These are phyloP conservation scores for Stachybotrys chartarum DNA, from an alignment of 2,329 filamentous ascomycete species.

Conservation along the genomic window DNA sequence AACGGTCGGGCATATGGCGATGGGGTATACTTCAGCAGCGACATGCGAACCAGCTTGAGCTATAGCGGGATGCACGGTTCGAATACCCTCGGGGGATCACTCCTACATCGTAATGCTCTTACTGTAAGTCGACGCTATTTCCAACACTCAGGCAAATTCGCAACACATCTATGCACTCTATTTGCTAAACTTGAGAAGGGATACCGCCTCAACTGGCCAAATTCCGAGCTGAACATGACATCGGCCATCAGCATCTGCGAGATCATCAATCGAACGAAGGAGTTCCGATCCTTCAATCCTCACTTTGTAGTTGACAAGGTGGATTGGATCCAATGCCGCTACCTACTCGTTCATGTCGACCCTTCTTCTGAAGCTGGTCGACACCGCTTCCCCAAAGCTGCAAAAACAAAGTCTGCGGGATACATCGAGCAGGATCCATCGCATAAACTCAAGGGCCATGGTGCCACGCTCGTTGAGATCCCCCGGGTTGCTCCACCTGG, in stretches of 20 bases:
- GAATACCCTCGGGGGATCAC: too few species aligned
- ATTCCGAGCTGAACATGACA: slow-evolving; percentile 54
- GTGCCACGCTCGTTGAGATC: neutral
- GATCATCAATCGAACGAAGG: slow-evolving; percentile 64
- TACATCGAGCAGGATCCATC: slow-evolving; percentile 20
- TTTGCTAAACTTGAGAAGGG: too few species aligned
- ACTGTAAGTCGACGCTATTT: too few species aligned
- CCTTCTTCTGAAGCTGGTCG: slow-evolving; percentile 4
- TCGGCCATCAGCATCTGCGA: slow-evolving; percentile 71
- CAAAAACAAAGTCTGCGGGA: neutral
- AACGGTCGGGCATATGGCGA: slow-evolving; percentile 69
- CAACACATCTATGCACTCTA: too few species aligned
- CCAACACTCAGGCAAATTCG: too few species aligned
- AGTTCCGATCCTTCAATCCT: slow-evolving; percentile 49
- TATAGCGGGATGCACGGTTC: slow-evolving; percentile 4
- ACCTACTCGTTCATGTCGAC: slow-evolving; percentile 54
- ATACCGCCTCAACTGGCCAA: slow-evolving; percentile 60
- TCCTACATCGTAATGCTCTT: too few species aligned
- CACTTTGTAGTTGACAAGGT: slow-evolving; percentile 67
- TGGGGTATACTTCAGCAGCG: slow-evolving; percentile 70
- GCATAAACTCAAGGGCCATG: slow-evolving; percentile 5
- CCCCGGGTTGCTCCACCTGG: neutral
- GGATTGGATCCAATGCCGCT: slow-evolving; percentile 87
- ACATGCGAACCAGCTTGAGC: slow-evolving; percentile 6
- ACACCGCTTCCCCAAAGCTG: slow-evolving; percentile 7